phyloP scores from a whole-genome alignment of 2,329 filamentous ascomycete species.

The Penicillium decumbens region DNA sequence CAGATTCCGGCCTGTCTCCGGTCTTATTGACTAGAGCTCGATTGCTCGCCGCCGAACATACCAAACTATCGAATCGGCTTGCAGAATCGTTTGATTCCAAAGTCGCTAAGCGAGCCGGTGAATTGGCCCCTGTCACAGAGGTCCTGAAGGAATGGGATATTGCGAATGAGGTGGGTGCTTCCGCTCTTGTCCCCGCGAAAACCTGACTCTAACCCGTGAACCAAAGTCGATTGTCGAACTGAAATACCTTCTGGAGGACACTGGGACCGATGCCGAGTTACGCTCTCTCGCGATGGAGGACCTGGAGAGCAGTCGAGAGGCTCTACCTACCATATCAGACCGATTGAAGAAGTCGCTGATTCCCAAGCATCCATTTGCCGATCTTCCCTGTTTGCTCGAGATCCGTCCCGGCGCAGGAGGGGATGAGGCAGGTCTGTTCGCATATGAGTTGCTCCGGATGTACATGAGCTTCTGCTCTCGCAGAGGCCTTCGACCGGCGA shows the following conservation, averaged over 20 bases:
- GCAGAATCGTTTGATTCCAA: constrained; percentile 53
- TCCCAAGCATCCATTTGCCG: constrained; percentile 82
- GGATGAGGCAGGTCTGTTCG: constrained; percentile 85
- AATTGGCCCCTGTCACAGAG: constrained; percentile 50
- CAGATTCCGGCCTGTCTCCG: constrained; percentile 46
- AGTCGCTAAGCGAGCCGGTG: constrained; percentile 55
- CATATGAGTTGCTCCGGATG: constrained; percentile 82
- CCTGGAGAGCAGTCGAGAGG: constrained; percentile 59
- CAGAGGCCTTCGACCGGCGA: constrained; percentile 59
- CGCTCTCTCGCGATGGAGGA: constrained; percentile 62
- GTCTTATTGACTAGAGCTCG: constrained; percentile 55
- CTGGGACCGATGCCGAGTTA: constrained; percentile 56
- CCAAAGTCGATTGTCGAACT: constrained; percentile 61
- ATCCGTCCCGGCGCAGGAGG: constrained; percentile 89
- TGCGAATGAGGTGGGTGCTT: constrained; percentile 49
- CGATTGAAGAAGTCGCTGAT: constrained; percentile 73
- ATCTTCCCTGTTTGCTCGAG: constrained; percentile 85
- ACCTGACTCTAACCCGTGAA: background rate
- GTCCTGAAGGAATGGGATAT: constrained; percentile 56
- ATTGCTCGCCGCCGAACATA: constrained; percentile 53
- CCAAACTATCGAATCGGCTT: constrained; percentile 49
- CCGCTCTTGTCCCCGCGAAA: background rate
- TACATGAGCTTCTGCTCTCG: constrained; percentile 74
- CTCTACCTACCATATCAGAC: constrained; percentile 60
- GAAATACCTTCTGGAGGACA: constrained; percentile 68